These are phyloP conservation scores for Neonectria neomacrospora DNA, from an alignment of 2,329 filamentous ascomycete genomes.

Conservation along the genomic window DNA sequence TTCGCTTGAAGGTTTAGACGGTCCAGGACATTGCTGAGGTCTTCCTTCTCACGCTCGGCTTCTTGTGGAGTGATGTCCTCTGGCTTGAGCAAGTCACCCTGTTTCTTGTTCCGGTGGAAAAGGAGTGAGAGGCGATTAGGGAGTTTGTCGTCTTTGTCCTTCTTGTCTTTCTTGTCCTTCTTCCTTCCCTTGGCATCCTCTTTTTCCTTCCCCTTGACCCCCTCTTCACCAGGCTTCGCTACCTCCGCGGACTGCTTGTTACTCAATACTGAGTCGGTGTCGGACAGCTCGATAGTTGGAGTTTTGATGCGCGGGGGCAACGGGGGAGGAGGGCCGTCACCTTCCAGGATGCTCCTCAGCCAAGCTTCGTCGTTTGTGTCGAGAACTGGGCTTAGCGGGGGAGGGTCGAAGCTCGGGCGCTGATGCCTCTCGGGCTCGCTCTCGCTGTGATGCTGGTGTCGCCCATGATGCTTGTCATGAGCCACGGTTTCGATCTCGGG, in stretches of 20 bases:
- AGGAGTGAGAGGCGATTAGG: slow-evolving; percentile 50
- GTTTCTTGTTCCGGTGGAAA: slow-evolving; percentile 54
- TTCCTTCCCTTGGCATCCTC: slow-evolving; percentile 46
- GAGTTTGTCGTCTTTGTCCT: slow-evolving; percentile 47
- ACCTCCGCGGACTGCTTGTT: slow-evolving; percentile 34
- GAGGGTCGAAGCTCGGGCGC: slow-evolving; percentile 44
- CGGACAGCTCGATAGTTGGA: slow-evolving; percentile 56
- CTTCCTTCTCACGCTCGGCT: slow-evolving; percentile 68
- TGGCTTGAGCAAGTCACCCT: slow-evolving; percentile 50
- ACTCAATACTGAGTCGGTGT: slow-evolving; percentile 27
- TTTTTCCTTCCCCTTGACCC: slow-evolving; percentile 47
- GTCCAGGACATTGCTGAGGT: slow-evolving; percentile 83
- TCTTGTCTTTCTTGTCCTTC: slow-evolving; percentile 31
- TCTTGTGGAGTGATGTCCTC: slow-evolving; percentile 53
- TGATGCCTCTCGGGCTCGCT: slow-evolving; percentile 33
- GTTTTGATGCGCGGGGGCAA: slow-evolving; percentile 65
- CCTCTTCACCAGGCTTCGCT: slow-evolving; percentile 37
- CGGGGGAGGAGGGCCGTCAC: slow-evolving; percentile 60
- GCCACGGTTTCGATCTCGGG: slow-evolving; percentile 31
- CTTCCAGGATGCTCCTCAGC: slow-evolving; percentile 63
- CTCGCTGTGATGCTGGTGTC: slow-evolving; percentile 10
- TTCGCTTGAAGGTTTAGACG: slow-evolving; percentile 83
- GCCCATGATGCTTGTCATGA: slow-evolving; percentile 28
- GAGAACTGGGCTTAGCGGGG: slow-evolving; percentile 58
- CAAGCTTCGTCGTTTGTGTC: slow-evolving; percentile 68